A percentile compares a stretch with the other conserved stretches of the same genome.
phyloP scores from a whole-genome alignment of 345 rosid species.

The Limnanthes douglasii region DNA sequence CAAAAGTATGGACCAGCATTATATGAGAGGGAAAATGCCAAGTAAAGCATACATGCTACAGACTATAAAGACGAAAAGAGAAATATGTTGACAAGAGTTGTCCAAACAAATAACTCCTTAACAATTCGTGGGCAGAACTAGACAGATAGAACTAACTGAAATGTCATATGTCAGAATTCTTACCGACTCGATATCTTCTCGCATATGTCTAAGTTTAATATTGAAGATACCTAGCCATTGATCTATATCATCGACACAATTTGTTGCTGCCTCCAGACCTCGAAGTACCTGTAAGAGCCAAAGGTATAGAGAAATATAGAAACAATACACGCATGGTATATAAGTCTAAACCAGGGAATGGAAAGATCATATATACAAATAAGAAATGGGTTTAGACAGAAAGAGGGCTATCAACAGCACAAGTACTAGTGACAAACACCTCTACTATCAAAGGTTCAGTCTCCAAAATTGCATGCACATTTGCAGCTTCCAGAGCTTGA shows the following conservation, averaged over 20 bases:
- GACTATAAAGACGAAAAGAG: too few species aligned
- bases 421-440: conserved; percentile 19
- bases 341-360: conserved; percentile 1
- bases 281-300: conserved; percentile 55
- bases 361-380: background rate
- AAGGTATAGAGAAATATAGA: conserved; percentile 4
- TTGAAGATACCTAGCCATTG: conserved; percentile 97
- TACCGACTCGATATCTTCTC: conserved; percentile 98
- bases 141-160: too few species aligned
- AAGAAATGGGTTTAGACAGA: background rate
- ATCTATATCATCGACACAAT: conserved; percentile 96
- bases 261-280: conserved; percentile 92
- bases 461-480: conserved; percentile 97
- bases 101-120: too few species aligned
- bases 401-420: background rate
- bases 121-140: too few species aligned
- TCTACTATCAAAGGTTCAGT: conserved; percentile 88
- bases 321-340: too few species aligned
- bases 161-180: conserved; percentile 1
- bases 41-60: too few species aligned
- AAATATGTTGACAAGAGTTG: too few species aligned
- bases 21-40: too few species aligned
- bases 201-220: conserved; percentile 95
- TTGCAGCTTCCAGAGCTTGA: conserved; percentile 97
- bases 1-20: too few species aligned